Conservation (phyloP, 208 protist genomes). For the Leishmania guyanensis region DNA sequence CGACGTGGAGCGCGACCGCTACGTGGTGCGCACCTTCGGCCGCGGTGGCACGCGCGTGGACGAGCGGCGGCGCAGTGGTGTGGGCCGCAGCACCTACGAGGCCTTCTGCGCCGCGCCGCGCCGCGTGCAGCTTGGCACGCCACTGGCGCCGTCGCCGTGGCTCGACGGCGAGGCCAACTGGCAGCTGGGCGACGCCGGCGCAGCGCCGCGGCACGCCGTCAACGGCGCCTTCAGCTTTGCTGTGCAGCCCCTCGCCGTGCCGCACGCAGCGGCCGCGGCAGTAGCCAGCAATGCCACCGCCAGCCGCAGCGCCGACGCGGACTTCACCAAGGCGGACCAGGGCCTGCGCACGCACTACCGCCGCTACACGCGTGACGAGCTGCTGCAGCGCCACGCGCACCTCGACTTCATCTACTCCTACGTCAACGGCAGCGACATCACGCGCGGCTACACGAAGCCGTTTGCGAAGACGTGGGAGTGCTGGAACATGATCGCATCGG, state of each 20-base stretch:
- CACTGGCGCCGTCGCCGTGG: conserved; percentile 11
- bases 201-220: background rate
- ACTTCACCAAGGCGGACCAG: conserved; percentile 16
- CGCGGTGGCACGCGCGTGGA: conserved; percentile 25
- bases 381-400: conserved; percentile 10
- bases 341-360: conserved; percentile 24
- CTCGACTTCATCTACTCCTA: conserved; percentile 32
- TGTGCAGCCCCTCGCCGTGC: conserved; percentile 2
- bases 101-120: conserved; percentile 10
- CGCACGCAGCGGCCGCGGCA: background rate
- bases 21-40: conserved; percentile 29
- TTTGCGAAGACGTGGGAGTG: conserved; percentile 17
- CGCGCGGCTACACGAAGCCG: conserved; percentile 22
- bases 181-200: conserved; percentile 8
- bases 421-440: conserved; percentile 31
- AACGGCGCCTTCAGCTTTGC: conserved; percentile 17
- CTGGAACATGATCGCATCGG: conserved; percentile 18
- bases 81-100: conserved; percentile 26
- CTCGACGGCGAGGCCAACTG: conserved; percentile 12
- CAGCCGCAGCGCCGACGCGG: background rate
- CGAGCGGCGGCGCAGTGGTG: conserved; percentile 2
- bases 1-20: conserved; percentile 29
- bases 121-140: conserved; percentile 4
- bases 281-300: background rate
- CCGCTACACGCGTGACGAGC: conserved; percentile 13